Base-by-base conservation (phyloP, 2,329 filamentous ascomycete species). In the Cytospora piceicola region DNA sequence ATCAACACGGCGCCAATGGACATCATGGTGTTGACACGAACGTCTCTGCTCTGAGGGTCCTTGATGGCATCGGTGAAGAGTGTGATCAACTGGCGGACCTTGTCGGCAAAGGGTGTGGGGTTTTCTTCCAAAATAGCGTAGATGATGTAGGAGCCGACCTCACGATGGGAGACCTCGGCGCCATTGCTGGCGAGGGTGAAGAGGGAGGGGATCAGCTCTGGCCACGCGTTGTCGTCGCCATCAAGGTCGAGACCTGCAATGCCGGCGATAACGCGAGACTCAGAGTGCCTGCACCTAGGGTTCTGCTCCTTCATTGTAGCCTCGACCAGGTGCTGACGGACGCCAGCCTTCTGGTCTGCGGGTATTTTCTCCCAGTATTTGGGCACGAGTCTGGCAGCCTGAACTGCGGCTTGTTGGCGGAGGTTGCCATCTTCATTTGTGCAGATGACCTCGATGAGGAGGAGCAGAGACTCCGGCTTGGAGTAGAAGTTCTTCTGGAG, bases 401-500 rank as follows among this genome's bases (percentile, higher is more conserved):
- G 94, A 70, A 98, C 93, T 61, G 94, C 92, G 61, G 95, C 93
- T 70, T 96, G 86, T 83, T 98, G 95, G 74, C 93, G 90, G 64
- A 97, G 84, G 71, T 89, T 86, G 56, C 85, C 77, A 74, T 88
- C 83, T 67, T 88, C 83, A 78, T 97, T 90, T 66, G 90, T 92
- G 72, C 93, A 90, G 72, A 96, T 85, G 74, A 97, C 89, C 80
- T 97, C 93, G 71, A 98, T 87, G 69, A 98, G 90, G 73, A 92
- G 88, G 64, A 94, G 85, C 65, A 98, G 88, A 20, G 93, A 92
- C 73, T 93, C 87, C 49, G 94, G 90, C 72, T 93, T 87, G 73
- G 88, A 89, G 83, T 96, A 98, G 84, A 92, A 98, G 80, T 91
- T 92, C 79, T 96, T 95, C 80, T 96, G 94, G 67, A 98, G 88